phyloP scores from a whole-genome alignment of 805 yeast genomes.

The Schwanniomyces sp. region DNA sequence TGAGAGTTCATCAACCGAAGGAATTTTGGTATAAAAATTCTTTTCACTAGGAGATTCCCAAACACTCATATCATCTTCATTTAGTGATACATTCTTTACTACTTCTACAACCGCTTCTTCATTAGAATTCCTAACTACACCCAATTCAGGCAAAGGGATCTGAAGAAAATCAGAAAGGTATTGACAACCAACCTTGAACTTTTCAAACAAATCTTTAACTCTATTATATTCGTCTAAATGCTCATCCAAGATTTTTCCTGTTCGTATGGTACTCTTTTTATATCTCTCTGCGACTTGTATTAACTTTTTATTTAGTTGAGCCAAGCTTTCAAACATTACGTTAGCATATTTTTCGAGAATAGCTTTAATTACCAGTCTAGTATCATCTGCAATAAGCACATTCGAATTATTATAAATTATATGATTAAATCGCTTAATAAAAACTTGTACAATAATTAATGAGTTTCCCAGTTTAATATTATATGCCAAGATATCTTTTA shows the following conservation, averaged over 20 bases:
- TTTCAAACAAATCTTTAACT: conserved; percentile 37
- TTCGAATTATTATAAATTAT: conserved; percentile 27
- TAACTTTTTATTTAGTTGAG: conserved; percentile 34
- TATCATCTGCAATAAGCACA: conserved; percentile 23
- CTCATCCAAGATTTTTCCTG: conserved; percentile 59
- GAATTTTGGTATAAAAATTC: conserved; percentile 60
- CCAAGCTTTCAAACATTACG: conserved; percentile 39
- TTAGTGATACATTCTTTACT: conserved; percentile 17
- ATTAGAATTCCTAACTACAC: conserved; percentile 4
- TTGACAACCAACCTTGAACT: conserved; percentile 43
- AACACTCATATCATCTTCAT: conserved; percentile 26
- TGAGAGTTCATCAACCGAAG: conserved; percentile 28
- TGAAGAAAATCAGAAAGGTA: conserved; percentile 43
- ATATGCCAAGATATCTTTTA: conserved; percentile 28
- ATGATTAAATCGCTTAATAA: conserved; percentile 47
- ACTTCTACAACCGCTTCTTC: conserved; percentile 21
- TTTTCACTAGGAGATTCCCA: conserved; percentile 73
- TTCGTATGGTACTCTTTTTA: conserved; percentile 58
- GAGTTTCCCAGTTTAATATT: conserved; percentile 28
- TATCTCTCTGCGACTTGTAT: conserved; percentile 37
- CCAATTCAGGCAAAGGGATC: conserved; percentile 21
- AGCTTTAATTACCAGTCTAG: conserved; percentile 27
- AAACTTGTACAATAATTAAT: conserved; percentile 43
- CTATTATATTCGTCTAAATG: conserved; percentile 33
- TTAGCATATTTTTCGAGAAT: conserved; percentile 44